Base-by-base conservation (phyloP, 305 asterid species). In the Rubia occidens region DNA sequence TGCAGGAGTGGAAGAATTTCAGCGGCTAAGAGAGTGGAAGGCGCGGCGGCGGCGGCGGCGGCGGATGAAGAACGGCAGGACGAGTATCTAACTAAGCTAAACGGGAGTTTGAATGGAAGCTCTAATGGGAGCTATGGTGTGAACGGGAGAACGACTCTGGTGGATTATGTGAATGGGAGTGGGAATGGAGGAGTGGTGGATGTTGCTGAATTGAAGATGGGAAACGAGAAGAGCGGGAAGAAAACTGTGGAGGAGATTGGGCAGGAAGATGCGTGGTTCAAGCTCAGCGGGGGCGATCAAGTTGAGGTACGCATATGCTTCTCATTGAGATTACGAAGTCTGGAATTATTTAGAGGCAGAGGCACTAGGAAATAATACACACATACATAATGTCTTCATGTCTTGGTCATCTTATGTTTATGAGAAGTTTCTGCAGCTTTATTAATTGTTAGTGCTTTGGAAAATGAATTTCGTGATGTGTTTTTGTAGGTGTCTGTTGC, bases 221-320 rank as follows among this genome's bases (percentile, higher is more conserved):
- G 74, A 70, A 73, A 77, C 74, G 88, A 79, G 79, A 74, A 76
- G 74, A 78, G 65, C 68, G 73, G 47, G 86, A 83, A 85, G 86
- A 83, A 85, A 79, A 93, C 78, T 47, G 66, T 93, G 32, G 97
- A 90, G 78, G 95, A 93, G 82, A 90, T 93, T 76, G 98, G 98
- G 45, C 95, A 88, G 75, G 98, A 93, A 79, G 97, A 90, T 47
- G 97, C 92, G 10, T 93, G 98, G 98, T 93, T 93, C 83, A 93
- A 85, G 84, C 75, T 24, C 61, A 80, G 73, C 17, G 76, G 68
- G 53, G 55, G 69, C 59, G 85, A 79, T 72, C 78, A 82, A 81
- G 87, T 82, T 71, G 86, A 88, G 98, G 98, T 93, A 85, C 74
- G 7, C 39, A 35, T 49, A 9, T 60, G 55, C 21, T 64, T 64